These are phyloP conservation scores for Talaromyces proteolyticus DNA, from an alignment of 495 filamentous ascomycete genomes.

Conservation along the genomic window DNA sequence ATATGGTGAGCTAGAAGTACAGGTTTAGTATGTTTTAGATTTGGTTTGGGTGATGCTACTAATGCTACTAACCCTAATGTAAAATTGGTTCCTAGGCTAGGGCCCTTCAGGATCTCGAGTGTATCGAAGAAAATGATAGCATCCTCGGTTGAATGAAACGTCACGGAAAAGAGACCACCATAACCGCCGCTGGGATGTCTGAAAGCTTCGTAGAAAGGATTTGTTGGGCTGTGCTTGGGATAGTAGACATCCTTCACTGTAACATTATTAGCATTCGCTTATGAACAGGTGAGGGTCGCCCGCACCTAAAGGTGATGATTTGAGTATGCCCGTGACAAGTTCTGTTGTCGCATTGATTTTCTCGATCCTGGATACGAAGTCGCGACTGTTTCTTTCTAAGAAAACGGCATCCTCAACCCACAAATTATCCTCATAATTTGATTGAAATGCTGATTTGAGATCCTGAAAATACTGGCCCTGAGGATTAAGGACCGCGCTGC, in stretches of 20 bases:
- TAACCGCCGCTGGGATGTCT: slow-evolving; percentile 76
- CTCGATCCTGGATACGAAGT: slow-evolving; percentile 79
- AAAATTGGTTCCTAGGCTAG: slow-evolving; percentile 95
- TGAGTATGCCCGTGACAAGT: slow-evolving; percentile 66
- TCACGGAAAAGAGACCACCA: slow-evolving; percentile 82
- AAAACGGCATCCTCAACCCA: slow-evolving; percentile 93
- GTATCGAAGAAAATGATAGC: slow-evolving; percentile 80
- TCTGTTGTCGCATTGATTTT: slow-evolving; percentile 85
- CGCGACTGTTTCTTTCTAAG: slow-evolving; percentile 91
- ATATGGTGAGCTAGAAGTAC: slow-evolving; percentile 63
- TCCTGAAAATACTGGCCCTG: slow-evolving; percentile 60
- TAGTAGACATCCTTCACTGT: slow-evolving; percentile 80
- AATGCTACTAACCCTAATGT: slow-evolving; percentile 52
- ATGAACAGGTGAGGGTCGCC: neutral
- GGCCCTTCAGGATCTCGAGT: slow-evolving; percentile 84
- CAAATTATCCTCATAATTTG: slow-evolving; percentile 78
- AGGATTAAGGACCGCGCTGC: slow-evolving; percentile 82
- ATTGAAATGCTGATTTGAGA: slow-evolving; percentile 55
- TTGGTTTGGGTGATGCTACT: no score
- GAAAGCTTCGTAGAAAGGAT: slow-evolving; percentile 69
- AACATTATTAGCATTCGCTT: slow-evolving; percentile 3
- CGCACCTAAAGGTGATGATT: slow-evolving; percentile 45
- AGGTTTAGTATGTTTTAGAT: slow-evolving; percentile 10
- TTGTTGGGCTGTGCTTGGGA: slow-evolving; percentile 69
- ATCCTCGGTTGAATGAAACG: slow-evolving; percentile 62